Base-by-base conservation (phyloP, 176 grass and related monocot species). In the Ensete ventricosum region DNA sequence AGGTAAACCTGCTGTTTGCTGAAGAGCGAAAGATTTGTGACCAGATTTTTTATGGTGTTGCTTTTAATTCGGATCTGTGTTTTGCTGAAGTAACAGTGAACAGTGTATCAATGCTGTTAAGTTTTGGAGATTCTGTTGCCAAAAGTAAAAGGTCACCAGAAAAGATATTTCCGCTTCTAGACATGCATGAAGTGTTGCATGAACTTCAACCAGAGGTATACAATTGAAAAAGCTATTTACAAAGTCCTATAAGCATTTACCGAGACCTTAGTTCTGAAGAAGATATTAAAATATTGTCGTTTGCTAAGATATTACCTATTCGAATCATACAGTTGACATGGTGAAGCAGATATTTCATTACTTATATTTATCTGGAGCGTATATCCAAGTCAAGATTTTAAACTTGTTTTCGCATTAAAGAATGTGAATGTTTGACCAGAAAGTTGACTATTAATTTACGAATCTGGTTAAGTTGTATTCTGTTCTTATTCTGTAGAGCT, bases 171-270 rank as follows among this genome's bases (percentile, higher is more conserved):
- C 84, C 91, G 67, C 84, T 99, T 67, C 86, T 99, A 29, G 90
- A 99, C 60, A 94, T 94, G 95, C 94, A 99, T 70, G 95, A 99
- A 90, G 87, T 99, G 74, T 87, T 99, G 90, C 78, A 70, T 75
- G 90, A 91, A 87, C 88, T 99, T 85, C 90, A 87, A 14, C 64
- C 82, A 48, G 90, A 99, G 88, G 90, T 98, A 93, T 77, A 43
- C 34, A 43, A 43, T 43, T 43, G 34, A 43, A 43, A 34, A 4
- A 6, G 34, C 34, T 43, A 43, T 43, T 43, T 43, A 54, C 70
- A 62, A 59, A 66, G 9, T 72, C 49, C 34, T 43, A 43, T 43
- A 43, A 43, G 34, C 34, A 43, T 43, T 43, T 43, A 43, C 34
- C 5, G 34, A 43, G 34, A 43, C 34, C 34, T 43, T 43, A 43